A percentile compares a stretch with the other conserved stretches of the same genome.
These are phyloP conservation scores for Alternaria ventricosa DNA, from an alignment of 2,329 filamentous ascomycete species.

Conservation along the genomic window DNA sequence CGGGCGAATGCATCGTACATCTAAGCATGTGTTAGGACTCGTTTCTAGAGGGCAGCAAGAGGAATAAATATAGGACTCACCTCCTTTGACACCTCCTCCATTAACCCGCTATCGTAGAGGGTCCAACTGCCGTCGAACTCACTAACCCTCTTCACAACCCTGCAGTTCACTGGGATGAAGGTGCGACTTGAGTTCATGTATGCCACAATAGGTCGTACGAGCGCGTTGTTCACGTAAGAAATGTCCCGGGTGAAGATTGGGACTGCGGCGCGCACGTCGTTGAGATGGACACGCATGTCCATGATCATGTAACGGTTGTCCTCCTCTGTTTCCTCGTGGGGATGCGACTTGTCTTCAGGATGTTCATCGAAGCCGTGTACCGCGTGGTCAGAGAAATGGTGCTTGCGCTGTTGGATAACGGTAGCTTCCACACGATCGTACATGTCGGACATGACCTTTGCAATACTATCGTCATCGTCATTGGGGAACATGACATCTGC, in stretches of 20 bases:
- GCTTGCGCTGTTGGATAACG: slow-evolving; percentile 75
- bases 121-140: slow-evolving; percentile 98
- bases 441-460: slow-evolving; percentile 95
- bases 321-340: slow-evolving; percentile 48
- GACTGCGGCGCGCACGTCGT: slow-evolving; percentile 90
- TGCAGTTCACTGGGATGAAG: slow-evolving; percentile 93
- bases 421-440: slow-evolving; percentile 96
- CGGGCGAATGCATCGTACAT: slow-evolving; percentile 93
- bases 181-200: slow-evolving; percentile 97
- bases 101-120: slow-evolving; percentile 87
- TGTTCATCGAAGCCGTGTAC: slow-evolving; percentile 37
- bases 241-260: slow-evolving; percentile 91
- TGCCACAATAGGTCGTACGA: slow-evolving; percentile 93
- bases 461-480: slow-evolving; percentile 85
- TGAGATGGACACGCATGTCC: slow-evolving; percentile 93
- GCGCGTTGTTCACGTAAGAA: slow-evolving; percentile 93
- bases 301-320: slow-evolving; percentile 85
- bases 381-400: slow-evolving; percentile 46
- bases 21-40: slow-evolving; percentile 42
- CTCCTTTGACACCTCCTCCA: slow-evolving; percentile 92
- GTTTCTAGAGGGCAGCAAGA: neutral
- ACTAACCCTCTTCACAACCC: slow-evolving; percentile 84
- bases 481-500: slow-evolving; percentile 93
- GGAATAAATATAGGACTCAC: slow-evolving; percentile 42
- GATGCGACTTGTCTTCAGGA: slow-evolving; percentile 20